Conservation (phyloP, 176 grass and related monocot species). For the Oryza meridionalis region DNA sequence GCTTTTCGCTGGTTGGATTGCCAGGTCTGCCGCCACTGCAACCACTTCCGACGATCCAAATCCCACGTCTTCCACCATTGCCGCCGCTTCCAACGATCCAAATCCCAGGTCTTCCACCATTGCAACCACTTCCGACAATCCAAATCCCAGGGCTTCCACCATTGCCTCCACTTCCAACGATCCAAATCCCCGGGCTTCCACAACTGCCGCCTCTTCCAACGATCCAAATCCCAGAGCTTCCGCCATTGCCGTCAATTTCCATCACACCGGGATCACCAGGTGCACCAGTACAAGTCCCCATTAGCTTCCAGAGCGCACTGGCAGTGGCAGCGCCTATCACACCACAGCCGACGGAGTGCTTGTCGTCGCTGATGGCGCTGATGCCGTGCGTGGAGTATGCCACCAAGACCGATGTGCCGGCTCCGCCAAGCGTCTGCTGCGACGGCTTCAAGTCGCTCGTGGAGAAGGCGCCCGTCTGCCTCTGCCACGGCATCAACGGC, state of each 20-base stretch:
- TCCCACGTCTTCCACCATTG: too few species aligned
- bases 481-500: conserved; percentile 38
- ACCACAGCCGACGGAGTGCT: neutral
- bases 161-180: neutral
- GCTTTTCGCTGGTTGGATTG: too few species aligned
- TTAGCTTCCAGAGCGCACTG: neutral
- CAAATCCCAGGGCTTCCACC: neutral
- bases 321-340: neutral
- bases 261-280: neutral
- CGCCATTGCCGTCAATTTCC: neutral
- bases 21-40: neutral
- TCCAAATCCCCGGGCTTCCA: neutral
- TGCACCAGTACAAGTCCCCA: too few species aligned
- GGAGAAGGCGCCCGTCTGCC: conserved; percentile 24
- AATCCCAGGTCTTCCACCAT: neutral
- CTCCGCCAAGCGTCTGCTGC: conserved; percentile 27
- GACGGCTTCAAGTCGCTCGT: neutral
- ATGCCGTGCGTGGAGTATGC: conserved; percentile 41
- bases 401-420: neutral
- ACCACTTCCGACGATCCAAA: too few species aligned
- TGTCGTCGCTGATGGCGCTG: conserved; percentile 25
- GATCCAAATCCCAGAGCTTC: neutral
- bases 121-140: neutral
- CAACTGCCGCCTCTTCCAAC: neutral
- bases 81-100: neutral